phyloP scores from a whole-genome alignment of 2,329 filamentous ascomycete genomes.

The Alternaria sp. region DNA sequence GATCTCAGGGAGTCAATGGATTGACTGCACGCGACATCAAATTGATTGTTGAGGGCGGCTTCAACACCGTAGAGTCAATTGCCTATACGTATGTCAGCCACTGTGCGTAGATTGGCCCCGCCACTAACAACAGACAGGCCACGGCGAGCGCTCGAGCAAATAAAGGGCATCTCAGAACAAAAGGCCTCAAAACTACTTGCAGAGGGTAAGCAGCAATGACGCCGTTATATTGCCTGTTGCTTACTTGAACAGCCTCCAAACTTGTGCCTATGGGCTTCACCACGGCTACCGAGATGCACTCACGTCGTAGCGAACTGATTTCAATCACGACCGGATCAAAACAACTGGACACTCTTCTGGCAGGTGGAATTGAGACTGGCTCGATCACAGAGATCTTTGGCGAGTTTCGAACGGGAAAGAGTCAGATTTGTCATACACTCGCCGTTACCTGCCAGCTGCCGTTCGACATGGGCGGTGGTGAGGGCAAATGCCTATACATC shows the following conservation, averaged over 20 bases:
- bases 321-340: conserved; percentile 98
- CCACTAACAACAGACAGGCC: conserved; percentile 58
- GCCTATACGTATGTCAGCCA: conserved; percentile 77
- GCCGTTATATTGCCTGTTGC: background rate
- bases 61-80: conserved; percentile 93
- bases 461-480: conserved; percentile 98
- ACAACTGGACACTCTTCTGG: conserved; percentile 92
- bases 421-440: conserved; percentile 98
- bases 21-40: conserved; percentile 96
- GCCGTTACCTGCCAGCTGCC: conserved; percentile 97
- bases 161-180: conserved; percentile 97
- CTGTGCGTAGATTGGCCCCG: background rate
- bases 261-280: conserved; percentile 99
- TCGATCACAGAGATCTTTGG: conserved; percentile 98
- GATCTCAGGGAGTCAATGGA: conserved; percentile 78
- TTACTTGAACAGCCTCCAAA: conserved; percentile 74
- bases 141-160: conserved; percentile 82
- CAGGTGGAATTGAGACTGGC: conserved; percentile 94
- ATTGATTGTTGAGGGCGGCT: conserved; percentile 88
- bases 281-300: conserved; percentile 98
- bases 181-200: conserved; percentile 91
- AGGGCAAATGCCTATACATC: conserved; percentile 98
- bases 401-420: conserved; percentile 97
- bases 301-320: conserved; percentile 93
- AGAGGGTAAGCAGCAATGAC: conserved; percentile 71